A percentile compares a stretch with the other conserved stretches of the same genome.
Evolutionary conservation across 257 asterid genomes (phyloP).

Genomic region (Solanum verrucosum): DNA sequence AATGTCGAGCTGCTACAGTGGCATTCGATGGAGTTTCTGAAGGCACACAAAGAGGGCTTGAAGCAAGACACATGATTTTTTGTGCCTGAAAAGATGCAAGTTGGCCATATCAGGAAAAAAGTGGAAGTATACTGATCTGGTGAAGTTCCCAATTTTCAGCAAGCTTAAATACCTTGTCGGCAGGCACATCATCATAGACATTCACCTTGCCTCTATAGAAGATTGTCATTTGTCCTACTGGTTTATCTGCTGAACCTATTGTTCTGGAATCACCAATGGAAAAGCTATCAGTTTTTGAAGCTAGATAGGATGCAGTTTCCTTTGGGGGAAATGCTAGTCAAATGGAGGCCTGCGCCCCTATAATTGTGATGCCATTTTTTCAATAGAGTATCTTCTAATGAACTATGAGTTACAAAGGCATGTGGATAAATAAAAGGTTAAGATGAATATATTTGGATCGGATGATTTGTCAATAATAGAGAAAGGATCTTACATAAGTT

Average conservation of each 20-base stretch:
- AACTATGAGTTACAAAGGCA: not conserved
- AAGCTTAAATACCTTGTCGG: slow-evolving; percentile 57
- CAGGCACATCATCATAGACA: slow-evolving; percentile 82
- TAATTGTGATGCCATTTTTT: not conserved
- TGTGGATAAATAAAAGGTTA: not conserved
- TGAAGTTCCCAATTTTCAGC: not conserved
- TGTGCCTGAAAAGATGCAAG: slow-evolving; percentile 44
- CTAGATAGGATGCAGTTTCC: not conserved
- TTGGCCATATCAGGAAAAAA: slow-evolving; percentile 4
- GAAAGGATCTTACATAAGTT: not conserved
- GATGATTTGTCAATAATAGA: not conserved
- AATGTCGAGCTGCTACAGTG: slow-evolving; percentile 30
- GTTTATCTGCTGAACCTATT: slow-evolving; percentile 27
- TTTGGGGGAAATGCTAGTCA: not conserved
- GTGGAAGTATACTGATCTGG: not conserved
- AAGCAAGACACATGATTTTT: slow-evolving; percentile 62
- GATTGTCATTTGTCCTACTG: slow-evolving; percentile 80
- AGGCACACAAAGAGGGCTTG: slow-evolving; percentile 49
- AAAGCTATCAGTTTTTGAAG: not conserved
- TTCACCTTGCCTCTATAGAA: slow-evolving; percentile 85
- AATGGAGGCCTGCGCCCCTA: not conserved
- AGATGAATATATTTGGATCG: not conserved
- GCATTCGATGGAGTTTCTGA: slow-evolving; percentile 42
- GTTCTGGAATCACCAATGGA: slow-evolving; percentile 23
- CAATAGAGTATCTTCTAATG: not conserved